Evolutionary conservation across 139 green algal genomes (phyloP).

Genomic region (Chlorella vulgaris): DNA sequence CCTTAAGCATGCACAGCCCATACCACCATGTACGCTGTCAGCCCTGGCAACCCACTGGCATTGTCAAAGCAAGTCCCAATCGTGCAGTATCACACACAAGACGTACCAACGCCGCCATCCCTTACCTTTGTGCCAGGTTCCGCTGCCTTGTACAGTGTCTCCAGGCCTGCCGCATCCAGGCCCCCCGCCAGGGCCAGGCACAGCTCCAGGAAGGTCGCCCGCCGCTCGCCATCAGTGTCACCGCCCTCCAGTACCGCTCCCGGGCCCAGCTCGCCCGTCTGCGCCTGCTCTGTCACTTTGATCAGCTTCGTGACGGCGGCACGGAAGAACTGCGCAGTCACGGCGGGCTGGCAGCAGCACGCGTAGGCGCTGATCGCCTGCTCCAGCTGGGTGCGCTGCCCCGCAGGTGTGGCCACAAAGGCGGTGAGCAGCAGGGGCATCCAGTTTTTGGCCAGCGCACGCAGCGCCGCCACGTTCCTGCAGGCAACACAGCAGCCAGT

Average conservation of each 20-base stretch:
- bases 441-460: conserved; percentile 75
- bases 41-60: no score
- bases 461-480: conserved; percentile 65
- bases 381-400: conserved; percentile 57
- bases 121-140: conserved; percentile 55
- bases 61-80: no score
- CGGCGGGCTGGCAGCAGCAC: conserved; percentile 49
- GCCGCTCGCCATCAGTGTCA: conserved; percentile 53
- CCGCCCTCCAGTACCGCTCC: conserved; percentile 73
- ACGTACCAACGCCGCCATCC: no score
- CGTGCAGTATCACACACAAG: no score
- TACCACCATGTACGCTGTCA: no score
- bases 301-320: conserved; percentile 74
- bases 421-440: conserved; percentile 85
- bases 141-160: conserved; percentile 71
- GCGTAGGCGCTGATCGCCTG: conserved; percentile 72
- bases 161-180: conserved; percentile 62
- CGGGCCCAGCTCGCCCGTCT: conserved; percentile 53
- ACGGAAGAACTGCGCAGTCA: conserved; percentile 70
- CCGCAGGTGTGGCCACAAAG: conserved; percentile 66
- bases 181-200: conserved; percentile 73
- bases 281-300: conserved; percentile 63
- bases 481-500: not conserved
- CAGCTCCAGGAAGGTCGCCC: conserved; percentile 88
- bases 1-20: no score